phyloP scores from a whole-genome alignment of 2,329 filamentous ascomycete genomes.

The Trichophyton mentagrophytes region DNA sequence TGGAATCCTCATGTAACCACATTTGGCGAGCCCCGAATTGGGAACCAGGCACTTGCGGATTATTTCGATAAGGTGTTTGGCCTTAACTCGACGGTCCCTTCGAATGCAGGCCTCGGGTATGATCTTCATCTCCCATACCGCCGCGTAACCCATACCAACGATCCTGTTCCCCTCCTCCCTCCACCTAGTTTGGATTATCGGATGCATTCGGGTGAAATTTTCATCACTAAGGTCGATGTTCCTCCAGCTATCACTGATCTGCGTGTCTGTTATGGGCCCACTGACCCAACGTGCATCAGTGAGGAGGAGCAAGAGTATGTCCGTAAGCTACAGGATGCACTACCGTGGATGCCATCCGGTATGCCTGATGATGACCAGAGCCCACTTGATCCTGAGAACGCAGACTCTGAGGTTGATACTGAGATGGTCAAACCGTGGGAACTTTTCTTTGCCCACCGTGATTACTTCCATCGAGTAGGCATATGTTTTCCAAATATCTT shows the following conservation, averaged over 20 bases:
- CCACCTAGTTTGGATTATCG: conserved; percentile 77
- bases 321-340: neutral
- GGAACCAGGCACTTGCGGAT: conserved; percentile 40
- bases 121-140: conserved; percentile 40
- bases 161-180: conserved; percentile 81
- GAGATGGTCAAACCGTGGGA: conserved; percentile 59
- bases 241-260: conserved; percentile 58
- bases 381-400: neutral
- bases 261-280: conserved; percentile 55
- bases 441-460: conserved; percentile 80
- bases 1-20: conserved; percentile 72
- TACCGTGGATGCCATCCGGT: neutral
- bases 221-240: conserved; percentile 59
- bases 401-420: neutral
- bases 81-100: conserved; percentile 13
- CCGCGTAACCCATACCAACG: conserved; percentile 71
- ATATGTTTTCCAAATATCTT: conserved; percentile 61
- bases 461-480: conserved; percentile 92
- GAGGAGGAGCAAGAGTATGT: conserved; percentile 24
- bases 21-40: conserved; percentile 70
- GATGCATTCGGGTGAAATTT: conserved; percentile 78
- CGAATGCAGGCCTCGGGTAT: neutral
- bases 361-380: neutral
- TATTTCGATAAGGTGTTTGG: conserved; percentile 45
- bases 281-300: conserved; percentile 59